Conservation (phyloP, 2,329 filamentous ascomycete genomes). For the Fusarium sulawesiense region DNA sequence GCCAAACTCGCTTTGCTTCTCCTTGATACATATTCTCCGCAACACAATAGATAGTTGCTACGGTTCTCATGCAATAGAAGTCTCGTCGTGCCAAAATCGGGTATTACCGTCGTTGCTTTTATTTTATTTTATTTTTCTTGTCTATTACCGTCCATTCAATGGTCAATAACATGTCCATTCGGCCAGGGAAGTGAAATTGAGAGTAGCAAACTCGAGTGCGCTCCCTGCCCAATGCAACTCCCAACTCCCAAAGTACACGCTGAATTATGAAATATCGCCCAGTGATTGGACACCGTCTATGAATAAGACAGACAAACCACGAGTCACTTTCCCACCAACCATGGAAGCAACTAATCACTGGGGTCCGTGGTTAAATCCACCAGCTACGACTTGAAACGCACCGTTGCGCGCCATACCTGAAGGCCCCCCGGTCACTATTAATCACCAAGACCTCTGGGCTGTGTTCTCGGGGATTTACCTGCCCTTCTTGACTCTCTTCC, state of each 20-base stretch:
- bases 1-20: conserved; percentile 13
- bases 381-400: conserved; percentile 36
- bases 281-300: conserved; percentile 32
- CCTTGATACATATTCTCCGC: conserved; percentile 30
- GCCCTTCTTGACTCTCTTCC: conserved; percentile 28
- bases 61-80: conserved; percentile 11
- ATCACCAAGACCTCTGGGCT: conserved; percentile 3
- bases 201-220: conserved; percentile 7
- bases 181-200: conserved; percentile 11
- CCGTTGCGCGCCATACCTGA: conserved; percentile 37
- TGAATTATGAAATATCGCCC: not conserved
- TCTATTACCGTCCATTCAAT: not conserved
- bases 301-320: conserved; percentile 17
- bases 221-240: conserved; percentile 16
- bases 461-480: conserved; percentile 10
- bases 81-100: conserved; percentile 5
- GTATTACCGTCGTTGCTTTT: conserved; percentile 15
- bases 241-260: conserved; percentile 7
- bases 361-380: conserved; percentile 20
- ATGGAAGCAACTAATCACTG: conserved; percentile 7
- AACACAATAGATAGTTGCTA: conserved; percentile 23
- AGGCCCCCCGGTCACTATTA: conserved; percentile 18
- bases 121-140: not conserved
- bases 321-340: conserved; percentile 26
- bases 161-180: not conserved